phyloP scores from a whole-genome alignment of 2,329 filamentous ascomycete species.

The Xylariaceae sp. region DNA sequence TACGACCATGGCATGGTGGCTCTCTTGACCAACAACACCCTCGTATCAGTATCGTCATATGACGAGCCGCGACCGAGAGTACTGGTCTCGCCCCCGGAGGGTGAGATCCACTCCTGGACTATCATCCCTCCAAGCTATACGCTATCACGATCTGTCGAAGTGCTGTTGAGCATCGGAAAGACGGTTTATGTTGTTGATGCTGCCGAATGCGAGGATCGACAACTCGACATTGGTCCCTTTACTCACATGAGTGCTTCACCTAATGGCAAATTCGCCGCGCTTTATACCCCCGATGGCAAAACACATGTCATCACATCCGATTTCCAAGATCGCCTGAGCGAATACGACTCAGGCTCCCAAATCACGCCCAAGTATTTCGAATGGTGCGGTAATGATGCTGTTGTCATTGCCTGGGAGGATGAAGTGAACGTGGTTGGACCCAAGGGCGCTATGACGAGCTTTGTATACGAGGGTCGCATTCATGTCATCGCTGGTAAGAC shows the following conservation, averaged over 20 bases:
- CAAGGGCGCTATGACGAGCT: constrained; percentile 66
- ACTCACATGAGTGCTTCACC: constrained; percentile 86
- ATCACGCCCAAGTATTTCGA: constrained; percentile 82
- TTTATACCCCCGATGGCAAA: constrained; percentile 80
- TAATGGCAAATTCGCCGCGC: constrained; percentile 78
- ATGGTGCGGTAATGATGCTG: constrained; percentile 95
- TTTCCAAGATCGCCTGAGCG: constrained; percentile 85
- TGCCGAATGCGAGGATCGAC: constrained; percentile 83
- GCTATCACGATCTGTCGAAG: constrained; percentile 87
- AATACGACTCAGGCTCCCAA: constrained; percentile 82
- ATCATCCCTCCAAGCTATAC: constrained; percentile 84
- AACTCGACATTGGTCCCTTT: constrained; percentile 88
- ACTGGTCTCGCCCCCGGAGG: constrained; percentile 70
- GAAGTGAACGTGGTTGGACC: constrained; percentile 92
- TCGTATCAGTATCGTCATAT: constrained; percentile 85
- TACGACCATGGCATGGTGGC: constrained; percentile 92
- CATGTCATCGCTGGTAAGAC: constrained; percentile 75
- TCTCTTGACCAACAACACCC: constrained; percentile 77
- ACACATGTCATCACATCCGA: constrained; percentile 93
- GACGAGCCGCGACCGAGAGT: constrained; percentile 82
- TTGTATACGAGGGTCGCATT: constrained; percentile 86
- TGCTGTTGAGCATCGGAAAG: constrained; percentile 75
- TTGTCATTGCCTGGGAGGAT: constrained; percentile 94
- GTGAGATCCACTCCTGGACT: constrained; percentile 80
- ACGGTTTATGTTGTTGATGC: constrained; percentile 86